phyloP scores from a whole-genome alignment of 805 yeast species.

The Zygoascus biomembranicola region DNA sequence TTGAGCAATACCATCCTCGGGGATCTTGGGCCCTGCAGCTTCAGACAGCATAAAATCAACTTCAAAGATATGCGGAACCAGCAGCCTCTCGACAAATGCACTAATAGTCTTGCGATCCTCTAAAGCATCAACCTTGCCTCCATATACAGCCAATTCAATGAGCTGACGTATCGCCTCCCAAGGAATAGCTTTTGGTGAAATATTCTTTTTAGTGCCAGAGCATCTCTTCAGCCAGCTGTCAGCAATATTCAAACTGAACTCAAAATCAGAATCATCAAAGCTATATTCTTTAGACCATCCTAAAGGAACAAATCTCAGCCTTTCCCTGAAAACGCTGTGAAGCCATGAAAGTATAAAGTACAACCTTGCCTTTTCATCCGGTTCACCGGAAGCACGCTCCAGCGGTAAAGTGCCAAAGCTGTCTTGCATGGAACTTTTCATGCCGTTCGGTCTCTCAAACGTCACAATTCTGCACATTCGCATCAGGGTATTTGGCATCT shows the following conservation, averaged over 20 bases:
- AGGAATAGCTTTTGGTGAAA: slow-evolving; percentile 42
- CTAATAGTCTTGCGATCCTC: slow-evolving; percentile 16
- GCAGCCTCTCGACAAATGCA: slow-evolving; percentile 11
- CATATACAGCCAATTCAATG: slow-evolving; percentile 52
- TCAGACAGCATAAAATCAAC: slow-evolving; percentile 26
- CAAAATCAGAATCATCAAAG: slow-evolving; percentile 65
- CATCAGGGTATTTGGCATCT: slow-evolving; percentile 50
- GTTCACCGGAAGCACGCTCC: slow-evolving; percentile 17
- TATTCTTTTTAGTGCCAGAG: slow-evolving; percentile 26
- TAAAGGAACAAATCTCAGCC: slow-evolving; percentile 50
- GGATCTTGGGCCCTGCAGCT: slow-evolving; percentile 26
- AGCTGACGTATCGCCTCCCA: slow-evolving; percentile 46
- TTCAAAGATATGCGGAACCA: slow-evolving; percentile 17
- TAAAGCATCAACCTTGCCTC: slow-evolving; percentile 33
- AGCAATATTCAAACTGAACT: slow-evolving; percentile 39
- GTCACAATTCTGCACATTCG: slow-evolving; percentile 46
- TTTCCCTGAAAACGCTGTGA: slow-evolving; percentile 54
- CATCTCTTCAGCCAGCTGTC: slow-evolving; percentile 32
- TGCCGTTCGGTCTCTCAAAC: slow-evolving; percentile 56
- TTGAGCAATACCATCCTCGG: slow-evolving; percentile 37
- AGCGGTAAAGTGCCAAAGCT: slow-evolving; percentile 24
- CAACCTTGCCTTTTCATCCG: slow-evolving; percentile 40
- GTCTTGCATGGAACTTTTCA: slow-evolving; percentile 41
- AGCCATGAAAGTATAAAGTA: slow-evolving; percentile 58
- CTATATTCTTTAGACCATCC: slow-evolving; percentile 60